These are phyloP conservation scores for Ilyonectria destructans DNA, from an alignment of 2,329 filamentous ascomycete species.

Conservation along the genomic window DNA sequence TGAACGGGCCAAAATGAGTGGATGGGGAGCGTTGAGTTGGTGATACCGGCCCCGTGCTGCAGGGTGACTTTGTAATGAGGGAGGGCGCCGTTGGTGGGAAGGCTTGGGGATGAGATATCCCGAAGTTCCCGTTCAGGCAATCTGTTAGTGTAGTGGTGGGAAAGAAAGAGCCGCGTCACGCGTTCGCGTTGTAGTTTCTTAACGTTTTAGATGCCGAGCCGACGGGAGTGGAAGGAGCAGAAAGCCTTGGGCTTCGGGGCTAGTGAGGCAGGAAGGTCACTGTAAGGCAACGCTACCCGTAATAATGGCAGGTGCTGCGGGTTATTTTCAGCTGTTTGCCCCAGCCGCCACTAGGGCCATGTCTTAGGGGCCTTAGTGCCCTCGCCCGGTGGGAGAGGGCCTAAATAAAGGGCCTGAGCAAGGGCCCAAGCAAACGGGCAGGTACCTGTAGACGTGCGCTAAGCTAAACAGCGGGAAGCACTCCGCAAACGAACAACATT, in stretches of 20 bases:
- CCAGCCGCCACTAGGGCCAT: background rate
- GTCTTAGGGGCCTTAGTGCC: too few relatives aligned
- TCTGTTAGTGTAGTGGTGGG: slow-evolving; percentile 30
- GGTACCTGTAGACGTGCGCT: too few relatives aligned
- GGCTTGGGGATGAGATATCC: slow-evolving; percentile 14
- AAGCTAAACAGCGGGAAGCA: background rate
- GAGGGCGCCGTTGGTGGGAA: background rate
- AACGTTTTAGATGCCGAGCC: slow-evolving; percentile 1
- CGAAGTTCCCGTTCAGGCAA: slow-evolving; percentile 7
- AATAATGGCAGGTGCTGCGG: slow-evolving; percentile 1
- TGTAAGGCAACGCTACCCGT: background rate
- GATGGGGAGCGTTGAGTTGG: slow-evolving; percentile 13
- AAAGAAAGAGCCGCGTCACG: slow-evolving; percentile 44
- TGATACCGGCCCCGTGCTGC: slow-evolving; percentile 23
- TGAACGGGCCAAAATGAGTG: slow-evolving; percentile 21
- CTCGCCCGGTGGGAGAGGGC: too few relatives aligned
- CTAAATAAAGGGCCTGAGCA: too few relatives aligned
- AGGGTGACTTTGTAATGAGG: background rate
- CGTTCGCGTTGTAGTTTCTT: slow-evolving; percentile 21
- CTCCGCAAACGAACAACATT: background rate
- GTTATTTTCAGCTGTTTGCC: slow-evolving; percentile 18
- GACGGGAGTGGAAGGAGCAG: slow-evolving; percentile 3
- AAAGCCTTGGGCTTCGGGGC: background rate
- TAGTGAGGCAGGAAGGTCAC: background rate
- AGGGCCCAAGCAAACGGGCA: too few relatives aligned